These are phyloP conservation scores for Sordariomycetes sp. DNA, from an alignment of 2,329 filamentous ascomycete genomes.

Conservation along the genomic window DNA sequence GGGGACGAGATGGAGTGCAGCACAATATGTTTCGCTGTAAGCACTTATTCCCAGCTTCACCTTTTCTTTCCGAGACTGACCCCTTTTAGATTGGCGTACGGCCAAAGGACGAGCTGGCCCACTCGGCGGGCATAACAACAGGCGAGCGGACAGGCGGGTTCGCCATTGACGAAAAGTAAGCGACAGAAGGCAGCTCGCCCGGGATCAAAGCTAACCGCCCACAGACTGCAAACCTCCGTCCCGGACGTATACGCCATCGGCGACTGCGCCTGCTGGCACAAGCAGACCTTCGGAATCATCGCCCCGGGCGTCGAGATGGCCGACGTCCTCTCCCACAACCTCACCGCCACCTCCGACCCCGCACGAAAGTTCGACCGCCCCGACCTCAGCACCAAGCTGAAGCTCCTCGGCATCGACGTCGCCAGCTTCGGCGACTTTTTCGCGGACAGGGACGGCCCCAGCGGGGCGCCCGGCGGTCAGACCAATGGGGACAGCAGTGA, in stretches of 20 bases:
- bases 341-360: conserved; percentile 65
- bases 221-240: conserved; percentile 52
- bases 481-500: background rate
- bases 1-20: conserved; percentile 67
- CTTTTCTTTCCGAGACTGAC: background rate
- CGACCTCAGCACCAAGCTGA: conserved; percentile 84
- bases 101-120: conserved; percentile 67
- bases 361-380: conserved; percentile 68
- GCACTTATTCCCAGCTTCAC: background rate
- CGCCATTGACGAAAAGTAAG: conserved; percentile 47
- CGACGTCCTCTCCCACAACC: conserved; percentile 80
- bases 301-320: conserved; percentile 89
- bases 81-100: conserved; percentile 57
- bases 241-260: conserved; percentile 77
- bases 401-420: conserved; percentile 81
- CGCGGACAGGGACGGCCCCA: conserved; percentile 74
- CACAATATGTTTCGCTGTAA: conserved; percentile 68
- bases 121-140: conserved; percentile 58
- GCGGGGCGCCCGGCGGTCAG: conserved; percentile 45
- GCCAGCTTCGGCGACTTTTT: conserved; percentile 94
- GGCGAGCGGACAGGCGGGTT: conserved; percentile 67
- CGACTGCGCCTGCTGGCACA: conserved; percentile 84
- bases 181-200: background rate
- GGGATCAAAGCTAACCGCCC: background rate
- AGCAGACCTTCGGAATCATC: conserved; percentile 79